Evolutionary conservation across 805 yeast species (phyloP).

Genomic region (Teunomyces lycoperdinae): DNA sequence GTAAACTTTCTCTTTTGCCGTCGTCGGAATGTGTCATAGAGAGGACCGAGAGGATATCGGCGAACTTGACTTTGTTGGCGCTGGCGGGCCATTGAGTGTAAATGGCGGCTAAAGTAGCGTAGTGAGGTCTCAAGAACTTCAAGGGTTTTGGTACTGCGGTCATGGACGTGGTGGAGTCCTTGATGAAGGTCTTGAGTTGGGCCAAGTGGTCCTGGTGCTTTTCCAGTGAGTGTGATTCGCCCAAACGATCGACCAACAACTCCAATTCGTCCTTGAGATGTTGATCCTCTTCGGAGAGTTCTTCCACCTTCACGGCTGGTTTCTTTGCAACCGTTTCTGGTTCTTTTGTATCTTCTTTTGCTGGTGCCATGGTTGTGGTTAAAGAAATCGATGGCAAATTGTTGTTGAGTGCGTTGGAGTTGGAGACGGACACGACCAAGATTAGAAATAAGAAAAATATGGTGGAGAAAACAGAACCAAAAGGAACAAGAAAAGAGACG

Average conservation of each 20-base stretch:
- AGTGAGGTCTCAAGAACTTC: slow-evolving; percentile 89
- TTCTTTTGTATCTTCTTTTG: slow-evolving; percentile 21
- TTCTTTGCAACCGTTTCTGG: slow-evolving; percentile 17
- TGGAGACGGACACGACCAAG: not conserved
- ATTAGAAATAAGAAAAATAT: not conserved
- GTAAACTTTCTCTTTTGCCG: slow-evolving; percentile 74
- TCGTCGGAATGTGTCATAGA: slow-evolving; percentile 92
- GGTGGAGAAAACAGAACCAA: not conserved
- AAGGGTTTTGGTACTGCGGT: slow-evolving; percentile 99
- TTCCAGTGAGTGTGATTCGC: slow-evolving; percentile 44
- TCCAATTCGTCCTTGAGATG: slow-evolving; percentile 85
- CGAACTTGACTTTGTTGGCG: slow-evolving; percentile 46
- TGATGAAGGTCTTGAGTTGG: slow-evolving; percentile 71
- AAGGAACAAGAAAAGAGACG: not conserved
- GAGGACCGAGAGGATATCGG: slow-evolving; percentile 87
- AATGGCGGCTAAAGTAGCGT: slow-evolving; percentile 60
- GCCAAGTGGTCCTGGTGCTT: slow-evolving; percentile 62
- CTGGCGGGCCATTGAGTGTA: slow-evolving; percentile 63
- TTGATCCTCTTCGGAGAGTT: slow-evolving; percentile 89
- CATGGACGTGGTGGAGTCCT: slow-evolving; percentile 96
- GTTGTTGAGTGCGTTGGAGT: not conserved
- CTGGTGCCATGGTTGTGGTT: slow-evolving; percentile 31
- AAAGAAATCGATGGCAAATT: slow-evolving; percentile 5
- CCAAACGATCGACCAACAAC: slow-evolving; percentile 74
- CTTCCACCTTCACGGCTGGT: slow-evolving; percentile 56